Conservation (phyloP, 1,284 basidiomycete species). For the Cystobasidiaceae sp. region DNA sequence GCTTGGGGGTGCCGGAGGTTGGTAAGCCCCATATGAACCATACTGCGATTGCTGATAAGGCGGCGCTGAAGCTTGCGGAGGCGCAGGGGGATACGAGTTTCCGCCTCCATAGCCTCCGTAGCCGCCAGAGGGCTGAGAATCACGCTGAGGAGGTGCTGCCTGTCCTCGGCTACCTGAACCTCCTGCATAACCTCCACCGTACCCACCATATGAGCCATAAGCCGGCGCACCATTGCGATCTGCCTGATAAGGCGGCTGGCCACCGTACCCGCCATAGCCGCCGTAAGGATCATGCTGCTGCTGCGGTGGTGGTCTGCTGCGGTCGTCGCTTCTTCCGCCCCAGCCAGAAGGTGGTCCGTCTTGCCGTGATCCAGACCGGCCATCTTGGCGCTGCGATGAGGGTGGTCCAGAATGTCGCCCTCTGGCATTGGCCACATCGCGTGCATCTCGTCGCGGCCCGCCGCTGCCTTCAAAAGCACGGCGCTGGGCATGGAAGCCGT, state of each 20-base stretch:
- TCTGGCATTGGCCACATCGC: constrained; percentile 1
- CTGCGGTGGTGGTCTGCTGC: too few relatives aligned
- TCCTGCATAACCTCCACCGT: neutral
- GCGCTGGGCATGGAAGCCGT: constrained; percentile 29
- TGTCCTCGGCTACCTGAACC: neutral
- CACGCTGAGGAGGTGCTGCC: neutral
- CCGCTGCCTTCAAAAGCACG: constrained; percentile 7
- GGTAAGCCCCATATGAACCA: constrained; percentile 14
- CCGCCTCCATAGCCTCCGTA: constrained; percentile 4
- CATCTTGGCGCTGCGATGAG: neutral
- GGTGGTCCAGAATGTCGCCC: neutral
- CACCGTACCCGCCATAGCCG: too few relatives aligned
- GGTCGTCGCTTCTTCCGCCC: neutral
- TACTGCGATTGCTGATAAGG: constrained; percentile 9
- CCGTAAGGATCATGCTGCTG: too few relatives aligned
- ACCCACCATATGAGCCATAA: neutral
- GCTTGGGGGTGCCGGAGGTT: neutral
- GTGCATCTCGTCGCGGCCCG: constrained; percentile 2
- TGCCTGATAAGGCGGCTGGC: too few relatives aligned
- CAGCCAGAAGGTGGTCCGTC: neutral
- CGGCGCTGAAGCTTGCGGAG: neutral
- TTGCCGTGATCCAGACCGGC: neutral
- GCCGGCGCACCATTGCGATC: neutral
- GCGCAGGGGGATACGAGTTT: neutral
- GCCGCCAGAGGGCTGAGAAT: constrained; percentile 1